A percentile compares a stretch with the other conserved stretches of the same genome.
Evolutionary conservation across 371 early-diverging fungal species (phyloP).

Genomic region (Mucor saturninus): DNA sequence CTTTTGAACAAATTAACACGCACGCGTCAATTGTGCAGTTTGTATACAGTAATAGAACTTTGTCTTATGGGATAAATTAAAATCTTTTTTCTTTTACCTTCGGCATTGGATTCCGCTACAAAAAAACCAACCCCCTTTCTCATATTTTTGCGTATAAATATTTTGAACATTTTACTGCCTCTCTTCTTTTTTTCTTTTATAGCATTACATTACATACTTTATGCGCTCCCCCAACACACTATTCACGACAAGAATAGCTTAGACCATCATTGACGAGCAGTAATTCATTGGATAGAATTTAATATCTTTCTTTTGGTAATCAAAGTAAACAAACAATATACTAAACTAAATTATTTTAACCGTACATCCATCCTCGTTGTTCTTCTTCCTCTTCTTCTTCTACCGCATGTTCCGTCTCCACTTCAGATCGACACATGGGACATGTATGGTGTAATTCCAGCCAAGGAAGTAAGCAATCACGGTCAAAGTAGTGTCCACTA

Average conservation of each 20-base stretch:
- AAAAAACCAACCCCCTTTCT: background rate
- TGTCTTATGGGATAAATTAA: conserved; percentile 27
- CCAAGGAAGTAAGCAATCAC: conserved; percentile 66
- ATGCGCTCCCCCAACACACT: too few species aligned
- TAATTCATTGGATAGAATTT: background rate
- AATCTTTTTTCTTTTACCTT: conserved; percentile 2
- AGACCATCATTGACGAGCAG: too few species aligned
- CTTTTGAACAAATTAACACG: conserved; percentile 9
- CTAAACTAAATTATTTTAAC: conserved; percentile 19
- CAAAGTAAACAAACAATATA: background rate
- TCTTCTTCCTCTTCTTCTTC: conserved; percentile 56
- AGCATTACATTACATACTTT: background rate
- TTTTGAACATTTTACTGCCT: conserved; percentile 28
- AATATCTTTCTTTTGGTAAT: background rate
- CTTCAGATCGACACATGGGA: conserved; percentile 60
- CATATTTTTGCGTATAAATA: conserved; percentile 4
- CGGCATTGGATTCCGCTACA: conserved; percentile 22
- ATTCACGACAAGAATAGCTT: too few species aligned
- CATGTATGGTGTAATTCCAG: conserved; percentile 63
- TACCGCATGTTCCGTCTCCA: conserved; percentile 54
- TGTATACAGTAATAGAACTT: background rate
- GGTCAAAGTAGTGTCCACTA: conserved; percentile 64
- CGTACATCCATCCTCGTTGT: conserved; percentile 52
- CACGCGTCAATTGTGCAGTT: conserved; percentile 34
- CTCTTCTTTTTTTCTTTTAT: background rate